Percentiles rank a stretch among this genome's conserved stretches.
phyloP scores from a whole-genome alignment of 1,284 basidiomycete species.

The Moniliophthora roreri region DNA sequence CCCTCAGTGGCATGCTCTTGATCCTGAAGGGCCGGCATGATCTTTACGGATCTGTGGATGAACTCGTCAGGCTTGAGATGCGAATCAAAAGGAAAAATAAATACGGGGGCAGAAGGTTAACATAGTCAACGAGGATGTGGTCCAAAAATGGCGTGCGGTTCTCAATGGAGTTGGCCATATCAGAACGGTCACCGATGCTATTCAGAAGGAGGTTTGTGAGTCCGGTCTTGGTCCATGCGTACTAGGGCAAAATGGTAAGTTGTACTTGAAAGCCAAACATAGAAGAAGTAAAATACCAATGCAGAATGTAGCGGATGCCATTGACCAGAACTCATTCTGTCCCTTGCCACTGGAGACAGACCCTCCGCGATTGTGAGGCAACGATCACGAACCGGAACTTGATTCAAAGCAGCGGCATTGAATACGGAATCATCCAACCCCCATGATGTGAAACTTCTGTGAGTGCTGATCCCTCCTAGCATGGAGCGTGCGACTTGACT shows the following conservation, averaged over 20 bases:
- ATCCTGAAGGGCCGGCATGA: slow-evolving; percentile 11
- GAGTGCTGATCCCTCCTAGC: slow-evolving; percentile 7
- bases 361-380: background rate
- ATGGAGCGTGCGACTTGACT: slow-evolving; percentile 8
- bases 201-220: slow-evolving; percentile 18
- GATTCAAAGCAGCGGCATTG: background rate
- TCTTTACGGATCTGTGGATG: slow-evolving; percentile 16
- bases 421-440: slow-evolving; percentile 6
- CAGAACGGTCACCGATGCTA: slow-evolving; percentile 16
- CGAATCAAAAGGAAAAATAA: too few relatives aligned
- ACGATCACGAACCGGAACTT: background rate
- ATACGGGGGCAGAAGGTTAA: slow-evolving; percentile 18
- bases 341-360: background rate
- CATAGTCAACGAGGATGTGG: slow-evolving; percentile 20
- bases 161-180: slow-evolving; percentile 21
- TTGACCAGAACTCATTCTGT: slow-evolving; percentile 8
- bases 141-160: slow-evolving; percentile 20
- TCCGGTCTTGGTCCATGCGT: slow-evolving; percentile 14
- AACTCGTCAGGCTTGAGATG: too few relatives aligned
- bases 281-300: too few relatives aligned
- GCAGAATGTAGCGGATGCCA: slow-evolving; percentile 13
- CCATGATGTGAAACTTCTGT: slow-evolving; percentile 4
- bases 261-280: too few relatives aligned
- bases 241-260: too few relatives aligned
- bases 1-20: too few relatives aligned